Conservation (phyloP, 345 rosid species). For the Psidium friedrichsthalianum region DNA sequence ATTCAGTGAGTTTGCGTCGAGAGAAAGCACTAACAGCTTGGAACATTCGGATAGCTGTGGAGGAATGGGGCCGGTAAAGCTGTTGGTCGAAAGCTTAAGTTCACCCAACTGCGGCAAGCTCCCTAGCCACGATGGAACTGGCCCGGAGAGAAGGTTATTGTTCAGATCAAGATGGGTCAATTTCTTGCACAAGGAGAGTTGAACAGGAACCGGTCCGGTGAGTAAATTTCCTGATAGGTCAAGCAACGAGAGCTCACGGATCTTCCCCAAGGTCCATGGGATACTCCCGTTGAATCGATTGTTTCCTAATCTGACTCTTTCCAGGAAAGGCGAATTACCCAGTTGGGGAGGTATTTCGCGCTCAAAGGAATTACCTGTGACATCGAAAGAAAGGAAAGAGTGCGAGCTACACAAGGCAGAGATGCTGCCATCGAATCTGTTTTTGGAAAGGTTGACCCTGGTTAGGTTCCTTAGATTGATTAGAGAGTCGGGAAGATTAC, state of each 20-base stretch:
- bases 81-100: slow-evolving; percentile 73
- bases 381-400: slow-evolving; percentile 74
- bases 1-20: slow-evolving; percentile 50
- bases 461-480: slow-evolving; percentile 57
- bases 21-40: slow-evolving; percentile 57
- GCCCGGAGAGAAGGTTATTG: slow-evolving; percentile 64
- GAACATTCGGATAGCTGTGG: slow-evolving; percentile 54
- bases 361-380: slow-evolving; percentile 57
- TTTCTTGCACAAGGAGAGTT: slow-evolving; percentile 64
- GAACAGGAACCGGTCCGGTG: slow-evolving; percentile 50
- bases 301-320: slow-evolving; percentile 73
- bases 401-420: slow-evolving; percentile 48
- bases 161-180: slow-evolving; percentile 76
- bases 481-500: slow-evolving; percentile 57
- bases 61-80: slow-evolving; percentile 54
- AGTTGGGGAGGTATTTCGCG: slow-evolving; percentile 54
- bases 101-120: slow-evolving; percentile 54
- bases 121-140: slow-evolving; percentile 73
- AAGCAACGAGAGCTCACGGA: slow-evolving; percentile 46
- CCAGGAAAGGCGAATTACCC: slow-evolving; percentile 70
- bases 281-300: slow-evolving; percentile 63
- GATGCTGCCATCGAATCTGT: slow-evolving; percentile 66
- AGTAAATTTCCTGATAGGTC: slow-evolving; percentile 73
- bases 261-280: slow-evolving; percentile 74
- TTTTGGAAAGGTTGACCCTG: slow-evolving; percentile 68